Evolutionary conservation across 225 moss, liverwort and hornwort species (phyloP), one percentile per base, ranked within the genome.

Genomic region (Sphagnum contortum): DNA sequence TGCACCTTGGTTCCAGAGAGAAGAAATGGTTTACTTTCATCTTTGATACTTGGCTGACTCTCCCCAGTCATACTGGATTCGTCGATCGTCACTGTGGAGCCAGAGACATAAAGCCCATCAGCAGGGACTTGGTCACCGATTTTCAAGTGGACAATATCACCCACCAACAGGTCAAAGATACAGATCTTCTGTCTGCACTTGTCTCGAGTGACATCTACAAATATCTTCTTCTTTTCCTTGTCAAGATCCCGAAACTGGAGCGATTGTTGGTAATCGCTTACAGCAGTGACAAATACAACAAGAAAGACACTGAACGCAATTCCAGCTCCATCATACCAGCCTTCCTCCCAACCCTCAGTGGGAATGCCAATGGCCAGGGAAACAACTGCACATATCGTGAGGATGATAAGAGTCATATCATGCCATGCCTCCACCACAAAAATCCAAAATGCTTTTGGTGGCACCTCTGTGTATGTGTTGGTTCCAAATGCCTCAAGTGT

Each of bases 51-150:
- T 29, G 89, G 88, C n/a, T 68, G 3, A 65, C 95, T 95, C 71
- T 95, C 95, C 0, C 95, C 92, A 0, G 90, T 95, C 92, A 95
- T 92, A 65, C 90, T 80, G 3, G 92, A 88, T 46, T 95, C 92
- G 63, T 73, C 72, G 6, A 73, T 60, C 50, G 52, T 67, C 67
- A 73, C 62, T n/a, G 55, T 47, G 6, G 45, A 67, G 4, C 67
- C 72, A 3, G 45, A 60, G 45, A 73, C 48, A 45, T 56, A 68
- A 10, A 67, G 45, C 3, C 72, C 72, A 54, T 73, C 72, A 11
- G 60, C 72, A 9, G 72, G 72, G 13, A 73, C 72, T 59, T 66
- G 66, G 59, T 73, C 72, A 12, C 72, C 72, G 5, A 73, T 73
- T 7, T 45, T 12, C 60, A 73, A 53, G 48, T 67, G 72, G 12